Base-by-base conservation (phyloP, 768 basidiomycete species). In the Termitomyces sp. region DNA sequence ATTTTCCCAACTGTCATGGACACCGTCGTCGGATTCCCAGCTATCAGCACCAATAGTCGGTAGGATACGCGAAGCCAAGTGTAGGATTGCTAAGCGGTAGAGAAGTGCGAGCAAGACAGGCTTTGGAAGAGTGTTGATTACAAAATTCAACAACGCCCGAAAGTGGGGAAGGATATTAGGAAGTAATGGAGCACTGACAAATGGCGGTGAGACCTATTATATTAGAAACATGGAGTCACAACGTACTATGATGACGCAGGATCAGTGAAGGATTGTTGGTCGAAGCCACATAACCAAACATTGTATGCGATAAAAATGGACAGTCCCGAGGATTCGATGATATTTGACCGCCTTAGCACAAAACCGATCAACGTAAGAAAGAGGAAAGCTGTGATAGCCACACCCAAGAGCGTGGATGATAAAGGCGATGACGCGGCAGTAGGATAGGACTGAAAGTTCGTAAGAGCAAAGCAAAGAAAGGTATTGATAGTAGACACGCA, bases 291-390 rank as follows among this genome's bases (percentile, higher is more conserved):
- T 35, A 94, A 77, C 93, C 93, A 94, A 35, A 94, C 82, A 62
- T 92, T 92, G 70, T 92, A 94, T 6, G 92, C 91, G 43, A 97
- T 82, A 69, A 95, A 92, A 28, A 95, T 77, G 3, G 92, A 87
- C 28, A 98, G 83, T 49, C 90, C 85, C 2, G 90, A 87, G 3
- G 93, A 93, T 70, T 98, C 95, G 56, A 97, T 88, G 50, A 96
- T 89, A 65, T 96, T 96, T 43, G 94, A 96, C 53, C 92, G 81
- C 55, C 92, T 84, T 61, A 94, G 71, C 8, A 84, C 85, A 70
- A 98, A 95, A 6, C 95, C 95, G 61, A 98, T 96, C 63, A 90
- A 78, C 1, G 94, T 94, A 43, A 97, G 78, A 73, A 97, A 98
- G 32, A 96, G 71, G 67, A 96, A 88, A 10, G 92, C 85, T 0